phyloP scores from a whole-genome alignment of 2,329 filamentous ascomycete genomes.

The Laburnicola sp. region DNA sequence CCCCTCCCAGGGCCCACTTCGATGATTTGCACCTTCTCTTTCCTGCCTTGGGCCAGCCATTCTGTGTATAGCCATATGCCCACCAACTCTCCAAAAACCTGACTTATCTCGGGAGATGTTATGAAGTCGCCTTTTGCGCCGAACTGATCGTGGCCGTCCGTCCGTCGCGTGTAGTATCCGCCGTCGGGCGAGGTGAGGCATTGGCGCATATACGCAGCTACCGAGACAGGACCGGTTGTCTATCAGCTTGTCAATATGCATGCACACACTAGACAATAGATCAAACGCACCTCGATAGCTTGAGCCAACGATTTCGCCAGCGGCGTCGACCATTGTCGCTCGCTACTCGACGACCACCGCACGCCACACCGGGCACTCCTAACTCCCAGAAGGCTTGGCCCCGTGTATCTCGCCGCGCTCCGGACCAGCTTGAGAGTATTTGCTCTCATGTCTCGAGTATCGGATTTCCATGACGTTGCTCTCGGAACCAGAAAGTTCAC shows the following conservation, averaged over 20 bases:
- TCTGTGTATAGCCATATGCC: slow-evolving; percentile 95
- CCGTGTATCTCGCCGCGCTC: slow-evolving; percentile 24
- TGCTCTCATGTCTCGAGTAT: slow-evolving; percentile 35
- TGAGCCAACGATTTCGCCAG: slow-evolving; percentile 83
- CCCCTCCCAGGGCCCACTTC: slow-evolving; percentile 93
- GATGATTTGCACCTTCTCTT: slow-evolving; percentile 79
- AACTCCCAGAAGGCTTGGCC: slow-evolving; percentile 9
- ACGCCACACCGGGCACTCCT: slow-evolving; percentile 22
- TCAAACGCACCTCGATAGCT: slow-evolving; percentile 73
- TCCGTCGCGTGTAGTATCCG: slow-evolving; percentile 86
- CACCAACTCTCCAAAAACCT: slow-evolving; percentile 92
- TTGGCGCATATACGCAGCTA: slow-evolving; percentile 98
- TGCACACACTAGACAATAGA: background rate
- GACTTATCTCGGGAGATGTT: slow-evolving; percentile 95
- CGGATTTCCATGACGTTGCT: slow-evolving; percentile 39
- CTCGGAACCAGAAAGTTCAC: slow-evolving; percentile 30
- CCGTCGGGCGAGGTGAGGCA: slow-evolving; percentile 88
- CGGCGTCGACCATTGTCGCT: slow-evolving; percentile 83
- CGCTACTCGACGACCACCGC: slow-evolving; percentile 47
- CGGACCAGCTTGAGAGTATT: slow-evolving; percentile 32
- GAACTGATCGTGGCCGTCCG: slow-evolving; percentile 77
- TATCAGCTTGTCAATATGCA: slow-evolving; percentile 37
- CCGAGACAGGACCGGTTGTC: slow-evolving; percentile 86
- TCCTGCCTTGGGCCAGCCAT: slow-evolving; percentile 88
- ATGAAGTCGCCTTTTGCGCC: slow-evolving; percentile 94